A percentile compares a stretch with the other conserved stretches of the same genome.
phyloP scores from a whole-genome alignment of 2,329 filamentous ascomycete species.

The Cercospora canescens region DNA sequence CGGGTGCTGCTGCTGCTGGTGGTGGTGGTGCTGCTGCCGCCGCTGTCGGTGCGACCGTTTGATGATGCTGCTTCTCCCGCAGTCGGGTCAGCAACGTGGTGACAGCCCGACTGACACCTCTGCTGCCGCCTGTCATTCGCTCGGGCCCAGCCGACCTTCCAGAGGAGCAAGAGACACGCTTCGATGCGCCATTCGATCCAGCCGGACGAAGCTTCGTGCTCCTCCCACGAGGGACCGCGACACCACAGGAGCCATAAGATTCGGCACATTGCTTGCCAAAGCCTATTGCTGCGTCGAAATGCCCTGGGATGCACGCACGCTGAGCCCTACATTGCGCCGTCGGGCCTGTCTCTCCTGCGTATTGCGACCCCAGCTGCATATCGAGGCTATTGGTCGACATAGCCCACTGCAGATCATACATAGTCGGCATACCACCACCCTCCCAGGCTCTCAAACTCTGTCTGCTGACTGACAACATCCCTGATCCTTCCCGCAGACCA shows the following conservation, averaged over 20 bases:
- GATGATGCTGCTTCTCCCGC: neutral
- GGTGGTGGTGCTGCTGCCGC: too few relatives aligned
- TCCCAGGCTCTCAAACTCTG: conserved; percentile 4
- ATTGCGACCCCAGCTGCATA: neutral
- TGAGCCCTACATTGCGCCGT: conserved; percentile 2
- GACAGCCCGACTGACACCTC: neutral
- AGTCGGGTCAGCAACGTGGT: conserved; percentile 6
- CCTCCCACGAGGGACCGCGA: conserved; percentile 8
- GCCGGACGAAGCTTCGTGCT: conserved; percentile 15
- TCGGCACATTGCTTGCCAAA: neutral
- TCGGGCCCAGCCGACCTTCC: neutral
- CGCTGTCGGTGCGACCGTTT: conserved; percentile 4
- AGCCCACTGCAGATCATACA: neutral
- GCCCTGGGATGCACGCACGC: too few relatives aligned
- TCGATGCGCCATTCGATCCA: conserved; percentile 10
- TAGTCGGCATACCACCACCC: conserved; percentile 10
- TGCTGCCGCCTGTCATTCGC: conserved; percentile 6
- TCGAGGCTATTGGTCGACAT: neutral
- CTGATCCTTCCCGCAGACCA: conserved; percentile 15
- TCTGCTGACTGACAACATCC: conserved; percentile 11
- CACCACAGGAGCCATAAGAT: conserved; percentile 8
- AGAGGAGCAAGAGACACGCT: conserved; percentile 9
- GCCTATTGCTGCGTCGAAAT: neutral
- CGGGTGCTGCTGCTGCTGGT: too few relatives aligned
- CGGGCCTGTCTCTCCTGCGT: neutral